Evolutionary conservation across 2,329 filamentous ascomycete genomes (phyloP).

Genomic region (Trichoderma arundinaceum): DNA sequence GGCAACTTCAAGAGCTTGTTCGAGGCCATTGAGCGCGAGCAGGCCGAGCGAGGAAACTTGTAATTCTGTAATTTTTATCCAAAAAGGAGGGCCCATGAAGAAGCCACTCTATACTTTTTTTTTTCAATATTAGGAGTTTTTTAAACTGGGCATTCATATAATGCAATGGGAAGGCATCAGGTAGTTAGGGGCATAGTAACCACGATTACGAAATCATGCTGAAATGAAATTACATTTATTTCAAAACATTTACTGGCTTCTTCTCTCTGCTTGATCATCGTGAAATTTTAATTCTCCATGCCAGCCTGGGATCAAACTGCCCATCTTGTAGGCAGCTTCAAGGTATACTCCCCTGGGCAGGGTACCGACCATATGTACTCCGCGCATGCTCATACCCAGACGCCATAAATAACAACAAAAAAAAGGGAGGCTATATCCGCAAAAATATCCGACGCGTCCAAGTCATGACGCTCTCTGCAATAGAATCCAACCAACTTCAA

Average conservation of each 20-base stretch:
- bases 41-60: constrained; percentile 83
- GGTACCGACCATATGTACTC: constrained; percentile 10
- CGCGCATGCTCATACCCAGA: constrained; percentile 20
- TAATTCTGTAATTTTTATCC: constrained; percentile 44
- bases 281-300: constrained; percentile 1
- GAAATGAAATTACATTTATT: constrained; percentile 19
- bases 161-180: constrained; percentile 10
- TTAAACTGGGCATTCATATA: constrained; percentile 4
- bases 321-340: not conserved
- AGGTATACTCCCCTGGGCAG: not conserved
- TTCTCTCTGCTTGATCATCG: not conserved
- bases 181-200: constrained; percentile 7
- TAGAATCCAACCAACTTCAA: not conserved
- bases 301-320: not conserved
- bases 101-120: not conserved
- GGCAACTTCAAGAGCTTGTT: constrained; percentile 96
- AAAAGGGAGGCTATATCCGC: not conserved
- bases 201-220: constrained; percentile 23
- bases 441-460: not conserved
- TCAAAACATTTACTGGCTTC: not conserved
- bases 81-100: not conserved
- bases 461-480: not conserved
- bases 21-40: constrained; percentile 93
- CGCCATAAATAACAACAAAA: not conserved
- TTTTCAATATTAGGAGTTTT: constrained; percentile 2